These are phyloP conservation scores for Aspergillus spinulosporus DNA, from an alignment of 2,329 filamentous ascomycete species.

Conservation along the genomic window DNA sequence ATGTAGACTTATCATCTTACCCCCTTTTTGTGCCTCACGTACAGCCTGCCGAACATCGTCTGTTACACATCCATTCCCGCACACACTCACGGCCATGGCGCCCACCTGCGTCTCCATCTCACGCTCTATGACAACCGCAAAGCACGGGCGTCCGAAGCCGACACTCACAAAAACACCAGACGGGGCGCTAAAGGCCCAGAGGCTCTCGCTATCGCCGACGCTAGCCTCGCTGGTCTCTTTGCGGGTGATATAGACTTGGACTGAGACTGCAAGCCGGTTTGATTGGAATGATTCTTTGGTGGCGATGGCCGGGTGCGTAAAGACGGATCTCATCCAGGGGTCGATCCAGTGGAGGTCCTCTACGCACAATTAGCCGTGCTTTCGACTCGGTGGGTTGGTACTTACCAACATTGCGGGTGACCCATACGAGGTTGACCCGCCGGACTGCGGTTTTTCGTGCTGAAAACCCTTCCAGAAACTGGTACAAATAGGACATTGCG, in stretches of 20 bases:
- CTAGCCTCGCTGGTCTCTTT: slow-evolving; percentile 27
- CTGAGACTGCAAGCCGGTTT: slow-evolving; percentile 28
- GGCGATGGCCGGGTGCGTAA: slow-evolving; percentile 29
- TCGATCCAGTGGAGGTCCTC: slow-evolving; percentile 39
- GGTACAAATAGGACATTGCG: slow-evolving; percentile 36
- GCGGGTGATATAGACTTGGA: slow-evolving; percentile 32
- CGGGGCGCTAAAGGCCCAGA: slow-evolving; percentile 30
- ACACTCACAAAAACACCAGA: slow-evolving; percentile 29
- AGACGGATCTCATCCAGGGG: slow-evolving; percentile 35
- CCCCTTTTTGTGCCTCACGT: slow-evolving; percentile 26
- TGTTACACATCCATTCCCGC: slow-evolving; percentile 39
- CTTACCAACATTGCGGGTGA: slow-evolving; percentile 35
- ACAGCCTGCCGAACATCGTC: slow-evolving; percentile 39
- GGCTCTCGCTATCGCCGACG: slow-evolving; percentile 20
- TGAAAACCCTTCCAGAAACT: slow-evolving; percentile 30
- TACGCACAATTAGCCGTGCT: slow-evolving; percentile 16
- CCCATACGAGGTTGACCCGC: slow-evolving; percentile 34
- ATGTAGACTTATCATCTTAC: slow-evolving; percentile 35
- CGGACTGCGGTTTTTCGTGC: slow-evolving; percentile 29
- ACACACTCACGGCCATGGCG: slow-evolving; percentile 41
- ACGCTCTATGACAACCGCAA: slow-evolving; percentile 25
- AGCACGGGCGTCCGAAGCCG: slow-evolving; percentile 30
- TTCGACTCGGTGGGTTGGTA: background rate
- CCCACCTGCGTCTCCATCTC: slow-evolving; percentile 34
- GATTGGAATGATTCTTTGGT: slow-evolving; percentile 26